These are phyloP conservation scores for Botryotinia narcissicola DNA, from an alignment of 2,329 filamentous ascomycete genomes.

Conservation along the genomic window DNA sequence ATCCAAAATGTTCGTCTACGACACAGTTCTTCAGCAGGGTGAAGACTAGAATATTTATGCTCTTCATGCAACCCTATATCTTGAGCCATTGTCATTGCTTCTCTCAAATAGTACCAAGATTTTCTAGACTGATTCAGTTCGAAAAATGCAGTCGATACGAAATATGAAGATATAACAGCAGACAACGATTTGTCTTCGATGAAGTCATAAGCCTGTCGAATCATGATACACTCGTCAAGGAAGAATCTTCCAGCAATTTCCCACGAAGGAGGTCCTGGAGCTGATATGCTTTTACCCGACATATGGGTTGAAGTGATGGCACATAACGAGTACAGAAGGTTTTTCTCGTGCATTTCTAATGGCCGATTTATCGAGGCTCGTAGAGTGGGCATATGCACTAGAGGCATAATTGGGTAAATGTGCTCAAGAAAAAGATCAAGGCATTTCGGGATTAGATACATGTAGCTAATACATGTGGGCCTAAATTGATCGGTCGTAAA, in stretches of 20 bases:
- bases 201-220: conserved; percentile 56
- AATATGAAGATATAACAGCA: conserved; percentile 61
- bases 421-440: conserved; percentile 61
- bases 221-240: conserved; percentile 56
- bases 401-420: conserved; percentile 63
- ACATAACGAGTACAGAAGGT: conserved; percentile 55
- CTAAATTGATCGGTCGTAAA: conserved; percentile 44
- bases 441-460: conserved; percentile 51
- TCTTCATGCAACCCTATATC: conserved; percentile 59
- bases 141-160: conserved; percentile 59
- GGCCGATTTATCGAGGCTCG: conserved; percentile 48
- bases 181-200: conserved; percentile 53
- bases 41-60: conserved; percentile 49
- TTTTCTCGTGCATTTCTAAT: conserved; percentile 43
- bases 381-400: conserved; percentile 56
- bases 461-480: conserved; percentile 48
- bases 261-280: conserved; percentile 44
- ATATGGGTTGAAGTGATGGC: conserved; percentile 53
- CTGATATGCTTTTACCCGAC: conserved; percentile 45
- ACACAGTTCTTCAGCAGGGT: conserved; percentile 52
- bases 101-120: conserved; percentile 60
- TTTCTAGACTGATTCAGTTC: conserved; percentile 57
- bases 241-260: conserved; percentile 54
- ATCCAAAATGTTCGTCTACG: conserved; percentile 60
- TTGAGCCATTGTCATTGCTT: conserved; percentile 59